Evolutionary conservation across 2,329 filamentous ascomycete genomes (phyloP).

Genomic region (Penicillium sp.): DNA sequence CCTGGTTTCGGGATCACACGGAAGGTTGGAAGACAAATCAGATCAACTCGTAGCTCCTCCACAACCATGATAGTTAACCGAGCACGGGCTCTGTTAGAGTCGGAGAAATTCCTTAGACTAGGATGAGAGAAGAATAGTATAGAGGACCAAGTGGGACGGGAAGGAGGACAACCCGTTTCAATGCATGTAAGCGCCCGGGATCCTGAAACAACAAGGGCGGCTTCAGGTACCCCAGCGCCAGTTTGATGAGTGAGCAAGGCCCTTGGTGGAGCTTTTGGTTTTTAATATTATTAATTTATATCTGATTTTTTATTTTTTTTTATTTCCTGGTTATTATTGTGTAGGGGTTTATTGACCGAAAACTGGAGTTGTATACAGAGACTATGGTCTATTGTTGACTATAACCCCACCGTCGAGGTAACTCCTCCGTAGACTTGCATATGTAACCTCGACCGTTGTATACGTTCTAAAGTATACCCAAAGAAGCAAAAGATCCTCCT

Average conservation of each 20-base stretch:
- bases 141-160: slow-evolving; percentile 1
- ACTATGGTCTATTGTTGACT: background rate
- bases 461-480: background rate
- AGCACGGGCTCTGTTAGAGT: slow-evolving; percentile 4
- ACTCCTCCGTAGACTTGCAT: background rate
- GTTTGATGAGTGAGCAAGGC: slow-evolving; percentile 29
- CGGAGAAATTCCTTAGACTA: slow-evolving; percentile 13
- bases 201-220: slow-evolving; percentile 35
- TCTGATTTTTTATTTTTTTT: background rate
- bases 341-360: background rate
- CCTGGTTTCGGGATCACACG: slow-evolving; percentile 1
- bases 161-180: slow-evolving; percentile 7
- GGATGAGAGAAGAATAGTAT: background rate
- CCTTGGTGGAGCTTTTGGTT: background rate
- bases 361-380: background rate
- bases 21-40: slow-evolving; percentile 1
- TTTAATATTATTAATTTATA: background rate
- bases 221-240: slow-evolving; percentile 38
- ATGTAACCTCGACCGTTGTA: background rate
- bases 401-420: background rate
- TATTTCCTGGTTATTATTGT: background rate
- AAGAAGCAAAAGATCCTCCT: background rate
- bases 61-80: slow-evolving; percentile 10
- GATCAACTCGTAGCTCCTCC: slow-evolving; percentile 4
- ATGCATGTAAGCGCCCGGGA: slow-evolving; percentile 35